A percentile compares a stretch with the other conserved stretches of the same genome.
Evolutionary conservation across 305 asterid genomes (phyloP).

Genomic region (Solanum aculeatissimum): DNA sequence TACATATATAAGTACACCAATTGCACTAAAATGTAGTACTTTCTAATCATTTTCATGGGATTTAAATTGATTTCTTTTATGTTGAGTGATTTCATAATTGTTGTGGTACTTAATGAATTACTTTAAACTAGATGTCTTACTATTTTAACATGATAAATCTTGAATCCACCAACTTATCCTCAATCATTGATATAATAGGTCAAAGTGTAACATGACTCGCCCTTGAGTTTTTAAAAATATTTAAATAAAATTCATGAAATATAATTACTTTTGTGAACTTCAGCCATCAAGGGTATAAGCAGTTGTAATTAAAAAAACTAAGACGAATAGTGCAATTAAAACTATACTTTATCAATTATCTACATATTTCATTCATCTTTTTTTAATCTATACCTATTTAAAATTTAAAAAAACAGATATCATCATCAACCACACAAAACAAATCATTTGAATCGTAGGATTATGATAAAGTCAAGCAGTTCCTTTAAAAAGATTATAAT

Average conservation of each 20-base stretch:
- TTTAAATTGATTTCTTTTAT: too few relatives aligned
- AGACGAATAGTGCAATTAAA: neutral
- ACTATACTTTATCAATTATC: too few relatives aligned
- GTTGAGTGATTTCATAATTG: neutral
- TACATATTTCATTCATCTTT: neutral
- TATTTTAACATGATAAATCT: neutral
- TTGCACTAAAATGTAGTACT: neutral
- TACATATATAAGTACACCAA: neutral
- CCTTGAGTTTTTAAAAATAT: too few relatives aligned
- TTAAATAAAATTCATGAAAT: too few relatives aligned
- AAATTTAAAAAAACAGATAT: neutral
- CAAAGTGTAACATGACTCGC: neutral
- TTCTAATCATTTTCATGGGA: neutral
- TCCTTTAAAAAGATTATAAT: too few relatives aligned
- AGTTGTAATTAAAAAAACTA: too few relatives aligned
- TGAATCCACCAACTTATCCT: neutral
- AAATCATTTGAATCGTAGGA: neutral
- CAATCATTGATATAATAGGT: neutral
- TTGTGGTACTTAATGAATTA: neutral
- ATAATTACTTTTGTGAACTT: too few relatives aligned
- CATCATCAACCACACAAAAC: neutral
- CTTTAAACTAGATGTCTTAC: too few relatives aligned
- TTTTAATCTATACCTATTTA: too few relatives aligned
- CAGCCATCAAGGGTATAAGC: neutral
- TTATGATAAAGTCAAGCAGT: neutral